Percentiles rank a stretch among this genome's conserved stretches.
These are phyloP conservation scores for Paramecium primaurelia DNA, from an alignment of 73 alveolate species.

Conservation along the genomic window DNA sequence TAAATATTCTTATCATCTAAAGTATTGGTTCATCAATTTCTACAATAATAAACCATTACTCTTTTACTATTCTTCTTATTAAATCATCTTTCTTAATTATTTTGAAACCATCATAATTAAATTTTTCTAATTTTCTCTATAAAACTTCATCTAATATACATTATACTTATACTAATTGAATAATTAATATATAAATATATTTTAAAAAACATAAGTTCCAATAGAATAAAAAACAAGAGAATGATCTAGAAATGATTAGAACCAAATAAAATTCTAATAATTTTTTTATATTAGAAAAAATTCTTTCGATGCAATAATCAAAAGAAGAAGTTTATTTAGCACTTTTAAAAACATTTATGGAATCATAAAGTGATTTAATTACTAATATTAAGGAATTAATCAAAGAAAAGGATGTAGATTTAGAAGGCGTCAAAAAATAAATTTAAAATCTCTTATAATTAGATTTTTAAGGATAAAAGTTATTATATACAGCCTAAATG, in stretches of 20 bases:
- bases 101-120: background rate
- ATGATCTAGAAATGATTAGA: too few relatives aligned
- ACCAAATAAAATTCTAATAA: background rate
- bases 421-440: background rate
- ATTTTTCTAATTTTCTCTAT: background rate
- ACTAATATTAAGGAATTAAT: background rate
- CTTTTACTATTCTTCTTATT: background rate
- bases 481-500: background rate
- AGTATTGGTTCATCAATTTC: background rate
- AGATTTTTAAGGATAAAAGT: background rate
- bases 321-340: background rate
- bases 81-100: background rate
- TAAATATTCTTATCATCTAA: background rate
- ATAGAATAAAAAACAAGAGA: too few relatives aligned
- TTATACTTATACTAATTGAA: too few relatives aligned
- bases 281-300: background rate
- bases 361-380: background rate
- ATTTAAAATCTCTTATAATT: background rate
- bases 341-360: background rate
- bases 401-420: background rate
- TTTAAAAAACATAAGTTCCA: too few relatives aligned
- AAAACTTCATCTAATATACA: too few relatives aligned
- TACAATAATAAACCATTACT: background rate
- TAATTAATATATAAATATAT: too few relatives aligned
- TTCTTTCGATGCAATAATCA: background rate